Percentiles rank a stretch among this genome's conserved stretches.
Evolutionary conservation across 495 filamentous ascomycete species (phyloP).

Genomic region (Penicillium daleae): DNA sequence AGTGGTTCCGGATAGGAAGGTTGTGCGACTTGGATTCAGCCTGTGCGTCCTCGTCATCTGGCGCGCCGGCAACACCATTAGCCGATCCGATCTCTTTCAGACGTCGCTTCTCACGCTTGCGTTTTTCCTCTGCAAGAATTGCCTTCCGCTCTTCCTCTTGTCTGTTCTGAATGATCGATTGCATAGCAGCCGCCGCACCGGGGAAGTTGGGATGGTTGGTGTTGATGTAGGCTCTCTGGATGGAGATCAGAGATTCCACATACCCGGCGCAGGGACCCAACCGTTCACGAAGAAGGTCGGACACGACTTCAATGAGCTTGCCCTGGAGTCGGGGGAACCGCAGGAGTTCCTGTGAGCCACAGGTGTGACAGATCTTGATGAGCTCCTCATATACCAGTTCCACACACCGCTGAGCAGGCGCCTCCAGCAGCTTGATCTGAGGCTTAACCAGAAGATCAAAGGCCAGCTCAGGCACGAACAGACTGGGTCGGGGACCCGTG

Average conservation of each 20-base stretch:
- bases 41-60: conserved; percentile 72
- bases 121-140: conserved; percentile 76
- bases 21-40: conserved; percentile 51
- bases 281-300: conserved; percentile 90
- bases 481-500: conserved; percentile 89
- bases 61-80: conserved; percentile 72
- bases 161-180: conserved; percentile 88
- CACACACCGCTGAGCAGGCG: conserved; percentile 95
- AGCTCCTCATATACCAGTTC: conserved; percentile 98
- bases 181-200: conserved; percentile 97
- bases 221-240: conserved; percentile 98
- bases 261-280: conserved; percentile 86
- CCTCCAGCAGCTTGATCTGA: conserved; percentile 94
- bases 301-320: conserved; percentile 98
- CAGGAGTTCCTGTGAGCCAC: conserved; percentile 89
- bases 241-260: conserved; percentile 94
- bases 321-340: conserved; percentile 92
- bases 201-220: conserved; percentile 99
- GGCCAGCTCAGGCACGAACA: conserved; percentile 96
- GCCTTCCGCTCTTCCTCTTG: conserved; percentile 90
- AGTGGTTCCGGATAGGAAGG: conserved; percentile 62
- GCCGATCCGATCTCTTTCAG: conserved; percentile 75
- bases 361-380: conserved; percentile 99
- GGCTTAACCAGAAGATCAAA: conserved; percentile 98
- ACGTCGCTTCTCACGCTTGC: conserved; percentile 79